Percentiles rank a stretch among this genome's conserved stretches.
phyloP scores from a whole-genome alignment of 139 green algal genomes.

The Coccomyxa sp. region DNA sequence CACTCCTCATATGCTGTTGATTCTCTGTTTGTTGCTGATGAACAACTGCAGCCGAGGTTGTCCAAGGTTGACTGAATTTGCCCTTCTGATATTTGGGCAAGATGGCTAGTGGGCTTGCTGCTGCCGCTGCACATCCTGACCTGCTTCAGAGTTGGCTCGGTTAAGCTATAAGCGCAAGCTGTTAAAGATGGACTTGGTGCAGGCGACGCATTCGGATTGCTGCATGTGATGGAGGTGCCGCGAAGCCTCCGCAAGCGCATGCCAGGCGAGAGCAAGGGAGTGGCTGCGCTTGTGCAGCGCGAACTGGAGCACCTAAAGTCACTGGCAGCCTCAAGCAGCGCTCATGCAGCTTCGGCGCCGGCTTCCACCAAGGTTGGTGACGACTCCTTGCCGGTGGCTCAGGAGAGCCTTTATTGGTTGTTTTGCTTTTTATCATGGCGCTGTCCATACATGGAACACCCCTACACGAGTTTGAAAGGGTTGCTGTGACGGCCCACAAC shows the following conservation, averaged over 20 bases:
- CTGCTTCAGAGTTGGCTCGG: neutral
- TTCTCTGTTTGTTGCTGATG: neutral
- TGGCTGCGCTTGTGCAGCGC: constrained; percentile 54
- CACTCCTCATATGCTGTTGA: neutral
- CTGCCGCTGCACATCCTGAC: constrained; percentile 25
- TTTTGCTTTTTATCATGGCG: neutral
- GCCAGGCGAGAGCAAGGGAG: constrained; percentile 57
- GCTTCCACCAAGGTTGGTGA: neutral
- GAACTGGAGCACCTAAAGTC: constrained; percentile 22
- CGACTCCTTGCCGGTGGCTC: neutral
- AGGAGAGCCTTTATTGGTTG: neutral
- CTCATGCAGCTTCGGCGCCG: no score
- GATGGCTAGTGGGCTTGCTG: constrained; percentile 24
- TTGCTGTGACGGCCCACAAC: no score
- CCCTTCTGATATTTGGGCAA: neutral
- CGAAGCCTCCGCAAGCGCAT: constrained; percentile 67
- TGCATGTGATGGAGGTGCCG: constrained; percentile 81
- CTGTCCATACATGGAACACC: no score
- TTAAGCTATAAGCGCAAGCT: neutral
- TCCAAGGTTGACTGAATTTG: neutral
- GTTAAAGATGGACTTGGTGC: neutral
- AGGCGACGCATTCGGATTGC: constrained; percentile 39
- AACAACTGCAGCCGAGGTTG: neutral
- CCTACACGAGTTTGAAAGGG: no score
- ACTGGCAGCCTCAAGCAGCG: no score